Evolutionary conservation across 78 protist genomes (phyloP).

Genomic region (Dictyostelium capitatum): DNA sequence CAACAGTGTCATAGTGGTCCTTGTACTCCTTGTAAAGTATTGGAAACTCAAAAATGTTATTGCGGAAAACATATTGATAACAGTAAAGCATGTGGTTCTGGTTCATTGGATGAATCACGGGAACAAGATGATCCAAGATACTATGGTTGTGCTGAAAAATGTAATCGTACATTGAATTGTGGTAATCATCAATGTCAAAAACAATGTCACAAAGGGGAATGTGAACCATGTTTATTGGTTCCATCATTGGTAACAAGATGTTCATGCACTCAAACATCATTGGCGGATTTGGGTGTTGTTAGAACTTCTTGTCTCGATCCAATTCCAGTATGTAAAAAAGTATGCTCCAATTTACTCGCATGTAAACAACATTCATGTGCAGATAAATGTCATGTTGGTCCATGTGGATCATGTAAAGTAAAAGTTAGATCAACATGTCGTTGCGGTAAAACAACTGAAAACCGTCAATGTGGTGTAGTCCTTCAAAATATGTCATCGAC

Average conservation of each 20-base stretch:
- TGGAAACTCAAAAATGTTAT: slow-evolving; percentile 75
- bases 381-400: slow-evolving; percentile 77
- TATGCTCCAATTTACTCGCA: slow-evolving; percentile 37
- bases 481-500: slow-evolving; percentile 32
- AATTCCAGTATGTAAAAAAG: slow-evolving; percentile 58
- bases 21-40: slow-evolving; percentile 69
- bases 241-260: slow-evolving; percentile 17
- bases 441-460: slow-evolving; percentile 67
- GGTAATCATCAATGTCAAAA: slow-evolving; percentile 48
- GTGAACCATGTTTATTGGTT: slow-evolving; percentile 63
- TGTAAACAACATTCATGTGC: slow-evolving; percentile 81
- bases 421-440: slow-evolving; percentile 42
- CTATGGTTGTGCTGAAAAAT: slow-evolving; percentile 37
- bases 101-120: background rate
- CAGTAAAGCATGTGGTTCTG: slow-evolving; percentile 56
- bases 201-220: slow-evolving; percentile 81
- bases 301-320: slow-evolving; percentile 69
- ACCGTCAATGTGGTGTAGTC: slow-evolving; percentile 64
- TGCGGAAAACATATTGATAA: slow-evolving; percentile 54
- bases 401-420: slow-evolving; percentile 76
- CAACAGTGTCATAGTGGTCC: slow-evolving; percentile 74
- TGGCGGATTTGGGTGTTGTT: background rate
- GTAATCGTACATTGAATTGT: slow-evolving; percentile 39
- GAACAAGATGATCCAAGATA: slow-evolving; percentile 10
- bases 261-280: slow-evolving; percentile 20